Base-by-base conservation (phyloP, 495 filamentous ascomycete genomes). In the Pseudevernia furfuracea region DNA sequence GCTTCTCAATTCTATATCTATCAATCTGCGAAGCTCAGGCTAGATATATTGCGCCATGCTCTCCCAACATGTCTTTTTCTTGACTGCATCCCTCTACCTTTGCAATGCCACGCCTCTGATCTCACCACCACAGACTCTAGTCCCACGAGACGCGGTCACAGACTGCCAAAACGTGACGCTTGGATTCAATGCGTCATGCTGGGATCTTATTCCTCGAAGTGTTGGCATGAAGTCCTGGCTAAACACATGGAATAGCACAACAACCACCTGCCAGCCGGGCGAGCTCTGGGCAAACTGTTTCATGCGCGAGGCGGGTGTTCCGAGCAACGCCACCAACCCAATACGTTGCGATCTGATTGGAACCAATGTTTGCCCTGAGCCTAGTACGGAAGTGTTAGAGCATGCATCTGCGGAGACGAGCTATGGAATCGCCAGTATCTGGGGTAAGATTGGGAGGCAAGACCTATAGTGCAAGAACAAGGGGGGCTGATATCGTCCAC, bases 221-320 rank as follows among this genome's bases (percentile, higher is more conserved):
- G 23, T 37, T 5, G 25, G 25, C 55, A 39, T 58, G 55, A 5
- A 15, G 19, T 36, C 55, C 30, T 58, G 55, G 55, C 19, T 58
- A 1, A 58, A 23, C 19, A 58, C 17, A 21, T 58, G 55, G 55
- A 58, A 58, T 17, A 36, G 3, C 12, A 58, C 55, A 36, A 58
- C 55, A 1, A 37, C 32, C 32, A 37, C 55, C 32, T 58, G 55
- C n/a, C 9, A 58, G 55, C 55, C 55, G 8, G 37, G 37, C 30
- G 55, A 58, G 55, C 28, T 21, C 3, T 58, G 55, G 55, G 55
- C 55, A 17, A 58, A 58, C 8, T 58, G 55, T 28, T 58, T 58
- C 14, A 58, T 58, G 55, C 55, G 55, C 19, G 32, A 58, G 32
- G 32, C 55, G 4, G 32, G 32, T 8, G 12, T 58, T 14, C 8